Evolutionary conservation across 1,139 yeast species (phyloP).

Genomic region (Starmera stellimalicola): DNA sequence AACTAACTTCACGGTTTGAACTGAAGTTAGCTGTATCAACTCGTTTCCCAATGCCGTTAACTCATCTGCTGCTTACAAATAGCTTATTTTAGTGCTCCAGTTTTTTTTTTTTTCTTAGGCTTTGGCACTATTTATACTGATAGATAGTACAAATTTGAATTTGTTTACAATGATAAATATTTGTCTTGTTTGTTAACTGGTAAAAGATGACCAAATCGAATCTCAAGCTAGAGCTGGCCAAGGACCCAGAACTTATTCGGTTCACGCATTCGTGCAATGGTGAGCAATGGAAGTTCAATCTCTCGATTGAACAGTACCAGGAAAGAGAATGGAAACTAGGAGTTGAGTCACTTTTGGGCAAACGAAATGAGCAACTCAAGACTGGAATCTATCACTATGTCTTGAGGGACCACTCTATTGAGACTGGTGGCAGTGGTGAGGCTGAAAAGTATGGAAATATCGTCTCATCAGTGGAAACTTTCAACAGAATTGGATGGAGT

Average conservation of each 20-base stretch:
- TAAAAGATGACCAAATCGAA: too few relatives aligned
- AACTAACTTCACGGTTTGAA: too few relatives aligned
- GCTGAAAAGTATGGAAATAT: constrained; percentile 21
- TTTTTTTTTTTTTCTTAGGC: too few relatives aligned
- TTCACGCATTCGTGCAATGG: constrained; percentile 42
- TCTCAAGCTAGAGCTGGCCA: constrained; percentile 9
- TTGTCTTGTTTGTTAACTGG: too few relatives aligned
- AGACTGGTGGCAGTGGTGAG: constrained; percentile 11
- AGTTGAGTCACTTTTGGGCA: constrained; percentile 15
- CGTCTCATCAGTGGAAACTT: constrained; percentile 37
- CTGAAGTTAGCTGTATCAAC: constrained; percentile 14
- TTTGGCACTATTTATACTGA: too few relatives aligned
- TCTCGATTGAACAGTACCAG: constrained; percentile 38
- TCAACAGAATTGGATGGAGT: constrained; percentile 32
- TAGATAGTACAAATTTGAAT: too few relatives aligned
- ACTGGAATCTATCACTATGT: constrained; percentile 27
- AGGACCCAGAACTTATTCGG: constrained; percentile 34
- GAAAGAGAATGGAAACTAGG: constrained; percentile 40
- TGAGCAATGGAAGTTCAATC: constrained; percentile 41
- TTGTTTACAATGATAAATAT: too few relatives aligned
- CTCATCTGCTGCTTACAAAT: background rate
- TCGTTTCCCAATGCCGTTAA: constrained; percentile 12
- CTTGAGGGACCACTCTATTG: constrained; percentile 22
- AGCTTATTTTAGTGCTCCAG: background rate
- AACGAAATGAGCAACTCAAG: constrained; percentile 13